Conservation (phyloP, 2,329 filamentous ascomycete species). For the Colletotrichum neosansevieriae region DNA sequence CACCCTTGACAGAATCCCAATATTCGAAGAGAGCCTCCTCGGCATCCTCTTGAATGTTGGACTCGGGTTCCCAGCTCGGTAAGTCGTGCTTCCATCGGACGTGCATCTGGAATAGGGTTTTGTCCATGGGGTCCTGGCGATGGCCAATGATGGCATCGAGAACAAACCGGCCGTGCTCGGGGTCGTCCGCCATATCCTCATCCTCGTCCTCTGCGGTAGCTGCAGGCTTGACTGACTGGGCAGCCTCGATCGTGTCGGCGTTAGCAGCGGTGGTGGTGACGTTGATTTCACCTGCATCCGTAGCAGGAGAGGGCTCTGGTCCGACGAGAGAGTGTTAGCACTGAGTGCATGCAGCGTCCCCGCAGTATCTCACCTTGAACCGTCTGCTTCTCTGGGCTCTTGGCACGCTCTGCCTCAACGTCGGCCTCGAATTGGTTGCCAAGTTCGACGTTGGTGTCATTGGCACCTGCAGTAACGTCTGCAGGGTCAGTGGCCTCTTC, state of each 20-base stretch:
- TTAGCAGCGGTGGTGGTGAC: slow-evolving; percentile 18
- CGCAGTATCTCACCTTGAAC: neutral
- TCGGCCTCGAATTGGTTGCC: slow-evolving; percentile 28
- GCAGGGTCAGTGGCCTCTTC: slow-evolving; percentile 10
- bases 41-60: slow-evolving; percentile 50
- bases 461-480: slow-evolving; percentile 1
- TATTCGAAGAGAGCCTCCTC: slow-evolving; percentile 46
- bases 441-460: slow-evolving; percentile 22
- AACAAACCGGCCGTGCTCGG: slow-evolving; percentile 20
- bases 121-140: slow-evolving; percentile 33
- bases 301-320: neutral
- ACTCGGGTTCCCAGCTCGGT: slow-evolving; percentile 50
- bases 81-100: slow-evolving; percentile 48
- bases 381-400: slow-evolving; percentile 21
- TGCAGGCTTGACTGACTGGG: slow-evolving; percentile 1
- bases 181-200: slow-evolving; percentile 17
- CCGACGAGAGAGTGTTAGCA: neutral
- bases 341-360: rapidly evolving
- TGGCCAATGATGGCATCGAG: slow-evolving; percentile 34
- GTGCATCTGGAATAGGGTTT: slow-evolving; percentile 46
- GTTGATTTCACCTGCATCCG: slow-evolving; percentile 25
- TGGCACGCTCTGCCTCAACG: slow-evolving; percentile 12
- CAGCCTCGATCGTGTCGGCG: slow-evolving; percentile 24
- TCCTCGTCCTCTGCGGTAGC: slow-evolving; percentile 4
- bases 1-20: slow-evolving; percentile 40